A percentile compares a stretch with the other conserved stretches of the same genome.
These are phyloP conservation scores for Aspergillus neoniger DNA, from an alignment of 2,329 filamentous ascomycete species.

Conservation along the genomic window DNA sequence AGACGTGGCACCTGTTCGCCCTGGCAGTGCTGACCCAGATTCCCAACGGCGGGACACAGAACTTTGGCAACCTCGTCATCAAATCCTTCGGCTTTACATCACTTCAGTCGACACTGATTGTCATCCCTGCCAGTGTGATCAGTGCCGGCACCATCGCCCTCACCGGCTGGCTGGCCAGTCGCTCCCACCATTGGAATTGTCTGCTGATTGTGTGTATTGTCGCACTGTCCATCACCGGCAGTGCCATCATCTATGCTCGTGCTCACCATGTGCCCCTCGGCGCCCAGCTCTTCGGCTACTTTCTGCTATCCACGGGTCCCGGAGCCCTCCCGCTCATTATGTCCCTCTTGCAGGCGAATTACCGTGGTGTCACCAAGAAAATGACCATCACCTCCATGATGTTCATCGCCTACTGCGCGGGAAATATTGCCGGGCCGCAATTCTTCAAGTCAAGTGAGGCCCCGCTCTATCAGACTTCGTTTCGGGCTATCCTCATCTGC, in stretches of 20 bases:
- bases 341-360: conserved; percentile 59
- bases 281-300: conserved; percentile 60
- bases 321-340: conserved; percentile 58
- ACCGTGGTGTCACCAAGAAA: conserved; percentile 61
- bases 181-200: conserved; percentile 12
- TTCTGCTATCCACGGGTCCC: conserved; percentile 57
- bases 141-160: conserved; percentile 19
- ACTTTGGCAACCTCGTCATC: conserved; percentile 56
- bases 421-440: conserved; percentile 60
- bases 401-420: conserved; percentile 58
- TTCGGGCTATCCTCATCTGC: conserved; percentile 59
- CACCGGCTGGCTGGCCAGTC: conserved; percentile 18
- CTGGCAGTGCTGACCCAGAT: conserved; percentile 56
- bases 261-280: conserved; percentile 35
- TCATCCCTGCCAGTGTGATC: conserved; percentile 61
- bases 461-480: conserved; percentile 57
- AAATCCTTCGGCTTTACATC: conserved; percentile 58
- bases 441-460: conserved; percentile 55
- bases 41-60: conserved; percentile 57
- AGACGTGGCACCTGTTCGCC: conserved; percentile 61
- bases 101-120: conserved; percentile 56
- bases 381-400: conserved; percentile 60
- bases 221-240: conserved; percentile 55
- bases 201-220: conserved; percentile 52
- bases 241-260: conserved; percentile 56